Evolutionary conservation across 495 filamentous ascomycete genomes (phyloP).

Genomic region (Cairneyella variabilis): DNA sequence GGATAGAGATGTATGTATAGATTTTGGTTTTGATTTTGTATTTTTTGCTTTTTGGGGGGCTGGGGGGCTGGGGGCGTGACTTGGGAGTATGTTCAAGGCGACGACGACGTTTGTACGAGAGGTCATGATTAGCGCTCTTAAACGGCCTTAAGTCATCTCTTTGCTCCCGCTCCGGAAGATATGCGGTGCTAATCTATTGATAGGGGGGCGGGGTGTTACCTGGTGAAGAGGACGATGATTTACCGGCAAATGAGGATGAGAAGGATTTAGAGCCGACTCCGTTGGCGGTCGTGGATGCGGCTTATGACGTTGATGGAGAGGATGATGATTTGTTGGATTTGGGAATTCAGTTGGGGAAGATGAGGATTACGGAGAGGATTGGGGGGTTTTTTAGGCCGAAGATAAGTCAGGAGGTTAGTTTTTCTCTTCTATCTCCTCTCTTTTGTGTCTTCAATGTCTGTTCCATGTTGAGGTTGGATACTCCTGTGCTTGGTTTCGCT

Average conservation of each 20-base stretch:
- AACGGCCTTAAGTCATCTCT: no score
- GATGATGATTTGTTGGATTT: constrained; percentile 66
- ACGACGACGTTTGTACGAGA: no score
- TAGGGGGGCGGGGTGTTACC: constrained; percentile 35
- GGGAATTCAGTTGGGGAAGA: constrained; percentile 63
- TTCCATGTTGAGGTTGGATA: no score
- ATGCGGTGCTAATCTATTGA: no score
- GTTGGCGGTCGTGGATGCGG: constrained; percentile 55
- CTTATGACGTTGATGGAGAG: constrained; percentile 51
- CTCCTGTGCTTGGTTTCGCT: no score
- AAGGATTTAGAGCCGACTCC: constrained; percentile 47
- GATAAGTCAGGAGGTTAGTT: constrained; percentile 61
- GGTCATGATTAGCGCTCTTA: no score
- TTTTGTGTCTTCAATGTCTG: no score
- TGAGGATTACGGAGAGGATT: constrained; percentile 70
- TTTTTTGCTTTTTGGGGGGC: no score
- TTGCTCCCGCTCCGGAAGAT: constrained; percentile 23
- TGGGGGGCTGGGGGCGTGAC: no score
- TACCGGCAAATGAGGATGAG: constrained; percentile 40
- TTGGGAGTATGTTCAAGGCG: no score
- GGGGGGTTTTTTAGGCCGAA: constrained; percentile 56
- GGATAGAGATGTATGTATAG: no score
- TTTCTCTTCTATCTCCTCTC: background rate
- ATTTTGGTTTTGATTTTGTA: no score
- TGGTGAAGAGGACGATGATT: constrained; percentile 42